These are phyloP conservation scores for Cyclostephanos tholiformis DNA, from an alignment of 108 stramenopile genomes.

Conservation along the genomic window DNA sequence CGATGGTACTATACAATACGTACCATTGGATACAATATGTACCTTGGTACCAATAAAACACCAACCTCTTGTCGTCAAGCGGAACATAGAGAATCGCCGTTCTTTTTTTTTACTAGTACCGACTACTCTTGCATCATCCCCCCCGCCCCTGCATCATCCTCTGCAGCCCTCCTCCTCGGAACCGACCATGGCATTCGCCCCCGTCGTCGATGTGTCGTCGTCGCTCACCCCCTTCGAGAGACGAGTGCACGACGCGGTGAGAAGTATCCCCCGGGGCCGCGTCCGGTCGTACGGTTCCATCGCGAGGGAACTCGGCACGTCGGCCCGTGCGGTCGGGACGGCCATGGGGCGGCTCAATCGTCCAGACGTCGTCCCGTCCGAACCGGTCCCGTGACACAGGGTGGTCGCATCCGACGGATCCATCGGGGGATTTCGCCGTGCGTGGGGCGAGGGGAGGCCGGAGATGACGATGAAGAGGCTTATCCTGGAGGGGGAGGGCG, in stretches of 20 bases:
- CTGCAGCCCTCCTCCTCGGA: too few relatives aligned
- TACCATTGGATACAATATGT: too few relatives aligned
- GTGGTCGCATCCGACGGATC: constrained; percentile 53
- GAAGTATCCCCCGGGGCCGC: constrained; percentile 35
- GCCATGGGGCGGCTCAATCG: constrained; percentile 52
- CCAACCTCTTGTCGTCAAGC: too few relatives aligned
- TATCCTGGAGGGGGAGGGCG: constrained; percentile 44
- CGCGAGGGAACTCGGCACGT: constrained; percentile 38
- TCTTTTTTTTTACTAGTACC: too few relatives aligned
- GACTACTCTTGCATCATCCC: too few relatives aligned
- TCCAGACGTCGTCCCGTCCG: constrained; percentile 8
- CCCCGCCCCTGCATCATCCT: too few relatives aligned
- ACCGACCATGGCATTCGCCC: not conserved
- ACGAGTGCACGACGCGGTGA: constrained; percentile 39
- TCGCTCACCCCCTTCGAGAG: constrained; percentile 36
- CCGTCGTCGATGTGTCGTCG: not conserved
- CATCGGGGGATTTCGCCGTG: constrained; percentile 42
- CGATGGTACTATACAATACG: too few relatives aligned
- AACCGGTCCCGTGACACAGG: constrained; percentile 48
- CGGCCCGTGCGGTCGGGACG: constrained; percentile 44
- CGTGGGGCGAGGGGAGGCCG: constrained; percentile 32
- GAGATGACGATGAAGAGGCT: constrained; percentile 35
- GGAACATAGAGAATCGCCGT: too few relatives aligned
- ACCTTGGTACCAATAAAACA: too few relatives aligned
- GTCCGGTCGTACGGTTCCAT: constrained; percentile 42